A percentile compares a stretch with the other conserved stretches of the same genome.
phyloP scores from a whole-genome alignment of 2,329 filamentous ascomycete species.

The Cladosporium oxysporum region DNA sequence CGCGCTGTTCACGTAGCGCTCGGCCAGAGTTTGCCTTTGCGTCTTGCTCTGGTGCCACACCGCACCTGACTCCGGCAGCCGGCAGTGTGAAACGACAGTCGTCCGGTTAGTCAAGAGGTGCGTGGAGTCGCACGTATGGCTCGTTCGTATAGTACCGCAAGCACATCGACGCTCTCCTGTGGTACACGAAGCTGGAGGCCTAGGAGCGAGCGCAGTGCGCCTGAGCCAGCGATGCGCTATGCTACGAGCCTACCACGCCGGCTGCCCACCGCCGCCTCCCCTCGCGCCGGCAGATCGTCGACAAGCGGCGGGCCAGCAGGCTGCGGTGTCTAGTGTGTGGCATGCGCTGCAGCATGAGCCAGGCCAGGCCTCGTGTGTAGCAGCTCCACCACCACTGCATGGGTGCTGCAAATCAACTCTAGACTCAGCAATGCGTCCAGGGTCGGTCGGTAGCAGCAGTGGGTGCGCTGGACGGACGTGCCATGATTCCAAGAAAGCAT shows the following conservation, averaged over 20 bases:
- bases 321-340: constrained; percentile 6
- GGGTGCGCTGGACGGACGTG: not conserved
- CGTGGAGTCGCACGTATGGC: not conserved
- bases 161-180: not conserved
- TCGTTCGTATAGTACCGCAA: not conserved
- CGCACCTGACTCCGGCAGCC: not conserved
- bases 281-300: not conserved
- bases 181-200: not conserved
- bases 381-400: constrained; percentile 4
- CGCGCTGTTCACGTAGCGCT: not conserved
- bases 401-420: not conserved
- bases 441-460: not conserved
- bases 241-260: not conserved
- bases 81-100: not conserved
- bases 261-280: not conserved
- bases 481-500: not conserved
- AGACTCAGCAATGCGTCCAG: not conserved
- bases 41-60: not conserved
- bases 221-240: not conserved
- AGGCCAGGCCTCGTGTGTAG: not conserved
- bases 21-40: not conserved
- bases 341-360: constrained; percentile 4
- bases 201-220: not conserved
- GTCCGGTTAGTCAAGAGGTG: not conserved
- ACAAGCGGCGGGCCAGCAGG: not conserved